These are phyloP conservation scores for Aspergillus fructus DNA, from an alignment of 2,329 filamentous ascomycete species.

Conservation along the genomic window DNA sequence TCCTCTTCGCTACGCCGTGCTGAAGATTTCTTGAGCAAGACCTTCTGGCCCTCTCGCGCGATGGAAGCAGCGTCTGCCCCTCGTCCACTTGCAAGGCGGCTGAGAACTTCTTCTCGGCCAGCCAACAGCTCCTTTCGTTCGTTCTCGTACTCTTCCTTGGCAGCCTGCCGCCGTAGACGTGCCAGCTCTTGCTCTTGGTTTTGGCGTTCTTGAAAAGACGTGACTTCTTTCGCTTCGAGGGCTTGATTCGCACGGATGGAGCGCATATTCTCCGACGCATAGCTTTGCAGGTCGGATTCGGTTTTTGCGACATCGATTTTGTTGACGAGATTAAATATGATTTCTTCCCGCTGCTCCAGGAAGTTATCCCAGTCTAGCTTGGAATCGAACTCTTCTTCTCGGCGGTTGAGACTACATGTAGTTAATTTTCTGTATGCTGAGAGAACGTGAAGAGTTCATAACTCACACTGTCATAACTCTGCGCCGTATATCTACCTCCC, in stretches of 20 bases:
- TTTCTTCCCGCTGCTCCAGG: slow-evolving; percentile 84
- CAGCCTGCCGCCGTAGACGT: slow-evolving; percentile 61
- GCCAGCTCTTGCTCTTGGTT: slow-evolving; percentile 66
- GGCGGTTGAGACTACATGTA: slow-evolving; percentile 73
- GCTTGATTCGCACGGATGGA: slow-evolving; percentile 55
- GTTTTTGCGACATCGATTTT: slow-evolving; percentile 67
- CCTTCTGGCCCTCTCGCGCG: slow-evolving; percentile 53
- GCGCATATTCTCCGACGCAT: slow-evolving; percentile 69
- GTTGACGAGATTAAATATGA: slow-evolving; percentile 84
- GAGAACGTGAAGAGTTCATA: background rate
- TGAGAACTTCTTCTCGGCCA: slow-evolving; percentile 67
- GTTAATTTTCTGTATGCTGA: background rate
- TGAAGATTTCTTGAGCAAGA: slow-evolving; percentile 72
- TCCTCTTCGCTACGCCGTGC: slow-evolving; percentile 56
- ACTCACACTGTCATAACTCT: slow-evolving; percentile 64
- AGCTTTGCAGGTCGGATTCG: slow-evolving; percentile 61
- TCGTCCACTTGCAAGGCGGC: slow-evolving; percentile 64
- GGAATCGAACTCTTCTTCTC: slow-evolving; percentile 86
- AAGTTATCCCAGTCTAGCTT: slow-evolving; percentile 88
- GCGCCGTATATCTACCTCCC: slow-evolving; percentile 87
- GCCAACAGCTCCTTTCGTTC: slow-evolving; percentile 65
- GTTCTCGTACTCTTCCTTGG: slow-evolving; percentile 67
- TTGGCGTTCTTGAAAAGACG: slow-evolving; percentile 47
- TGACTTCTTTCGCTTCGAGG: slow-evolving; percentile 48
- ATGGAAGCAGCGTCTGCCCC: slow-evolving; percentile 58